Conservation (phyloP, 306 rosid species). For the Erythrophleum fordii region DNA sequence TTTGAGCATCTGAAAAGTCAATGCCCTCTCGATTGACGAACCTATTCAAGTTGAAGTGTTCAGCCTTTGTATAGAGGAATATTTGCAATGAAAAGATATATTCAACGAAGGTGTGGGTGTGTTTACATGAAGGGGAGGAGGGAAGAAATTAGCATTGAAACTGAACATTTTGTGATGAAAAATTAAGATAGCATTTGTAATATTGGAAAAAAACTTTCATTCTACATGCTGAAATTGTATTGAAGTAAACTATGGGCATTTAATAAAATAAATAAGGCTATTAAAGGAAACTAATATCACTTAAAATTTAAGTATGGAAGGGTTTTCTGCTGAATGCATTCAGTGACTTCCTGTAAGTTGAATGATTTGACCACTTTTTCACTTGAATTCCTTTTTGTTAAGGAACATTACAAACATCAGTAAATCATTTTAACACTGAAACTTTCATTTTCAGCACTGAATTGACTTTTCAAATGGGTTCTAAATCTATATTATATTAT, state of each 20-base stretch:
- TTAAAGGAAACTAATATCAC: not conserved
- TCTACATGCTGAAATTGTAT: not conserved
- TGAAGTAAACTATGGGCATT: not conserved
- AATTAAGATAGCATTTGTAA: not conserved
- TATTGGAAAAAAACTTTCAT: not conserved
- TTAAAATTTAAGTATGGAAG: not conserved
- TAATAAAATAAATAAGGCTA: not conserved
- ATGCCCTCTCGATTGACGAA: conserved; percentile 92
- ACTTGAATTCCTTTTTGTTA: not conserved
- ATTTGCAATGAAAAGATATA: conserved; percentile 15
- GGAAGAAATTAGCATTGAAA: not conserved
- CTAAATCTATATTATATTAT: not conserved
- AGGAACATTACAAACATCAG: not conserved
- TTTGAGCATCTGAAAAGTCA: conserved; percentile 97
- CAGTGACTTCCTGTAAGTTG: not conserved
- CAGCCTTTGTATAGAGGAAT: conserved; percentile 23
- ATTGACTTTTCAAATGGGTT: not conserved
- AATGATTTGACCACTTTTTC: not conserved
- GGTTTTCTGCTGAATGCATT: not conserved
- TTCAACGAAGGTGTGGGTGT: not conserved
- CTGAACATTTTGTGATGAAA: not conserved
- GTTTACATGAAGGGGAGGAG: not conserved
- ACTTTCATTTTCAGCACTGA: not conserved
- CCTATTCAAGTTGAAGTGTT: conserved; percentile 55
- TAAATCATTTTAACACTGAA: not conserved